phyloP scores from a whole-genome alignment of 768 basidiomycete genomes.

The Lactarius sp. region DNA sequence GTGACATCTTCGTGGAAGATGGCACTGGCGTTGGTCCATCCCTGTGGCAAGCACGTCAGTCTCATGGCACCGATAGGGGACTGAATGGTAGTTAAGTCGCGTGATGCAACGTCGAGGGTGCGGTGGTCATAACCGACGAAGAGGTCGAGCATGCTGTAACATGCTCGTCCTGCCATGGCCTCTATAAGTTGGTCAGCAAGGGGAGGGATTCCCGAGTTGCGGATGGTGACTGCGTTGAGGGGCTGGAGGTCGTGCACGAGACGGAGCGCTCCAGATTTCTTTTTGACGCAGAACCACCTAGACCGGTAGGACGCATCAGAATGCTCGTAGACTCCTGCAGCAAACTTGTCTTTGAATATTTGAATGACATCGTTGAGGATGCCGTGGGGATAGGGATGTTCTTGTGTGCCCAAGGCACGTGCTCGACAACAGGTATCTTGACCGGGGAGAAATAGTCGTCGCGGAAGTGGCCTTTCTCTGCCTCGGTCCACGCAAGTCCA shows the following conservation, averaged over 20 bases:
- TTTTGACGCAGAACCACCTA: neutral
- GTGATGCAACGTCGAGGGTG: neutral
- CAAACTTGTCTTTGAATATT: no score
- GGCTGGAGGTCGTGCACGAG: conserved; percentile 30
- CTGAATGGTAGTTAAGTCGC: neutral
- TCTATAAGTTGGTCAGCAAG: conserved; percentile 21
- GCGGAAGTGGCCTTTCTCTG: no score
- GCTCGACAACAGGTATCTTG: no score
- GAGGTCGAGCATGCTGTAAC: no score
- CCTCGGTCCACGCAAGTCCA: no score
- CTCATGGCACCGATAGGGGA: no score
- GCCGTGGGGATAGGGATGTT: neutral
- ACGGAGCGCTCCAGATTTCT: conserved; percentile 9
- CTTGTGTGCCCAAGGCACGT: neutral
- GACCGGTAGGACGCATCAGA: no score
- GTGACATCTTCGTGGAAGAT: conserved; percentile 34
- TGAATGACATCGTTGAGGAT: neutral
- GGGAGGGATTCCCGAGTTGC: conserved; percentile 4
- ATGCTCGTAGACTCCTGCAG: no score
- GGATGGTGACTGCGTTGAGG: conserved; percentile 24
- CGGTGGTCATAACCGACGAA: neutral
- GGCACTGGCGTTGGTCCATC: no score
- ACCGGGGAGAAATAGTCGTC: no score
- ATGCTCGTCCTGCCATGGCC: conserved; percentile 13
- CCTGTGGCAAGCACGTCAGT: no score